Evolutionary conservation across 768 basidiomycete genomes (phyloP).

Genomic region (Boletus fagicola): DNA sequence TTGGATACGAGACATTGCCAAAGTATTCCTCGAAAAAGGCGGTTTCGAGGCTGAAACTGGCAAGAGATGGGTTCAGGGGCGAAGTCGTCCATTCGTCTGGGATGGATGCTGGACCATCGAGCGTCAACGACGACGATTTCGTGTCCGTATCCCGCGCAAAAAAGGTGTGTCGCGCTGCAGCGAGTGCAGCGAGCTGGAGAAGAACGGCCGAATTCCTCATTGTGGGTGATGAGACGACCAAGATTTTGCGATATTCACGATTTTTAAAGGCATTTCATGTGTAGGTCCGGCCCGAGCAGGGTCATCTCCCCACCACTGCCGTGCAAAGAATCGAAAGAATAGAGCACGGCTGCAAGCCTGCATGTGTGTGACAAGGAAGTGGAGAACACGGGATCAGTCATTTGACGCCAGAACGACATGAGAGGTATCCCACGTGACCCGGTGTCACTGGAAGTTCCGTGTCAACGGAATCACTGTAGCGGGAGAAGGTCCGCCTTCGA

Average conservation of each 20-base stretch:
- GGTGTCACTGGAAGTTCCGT: background rate
- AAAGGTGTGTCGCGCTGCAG: constrained; percentile 11
- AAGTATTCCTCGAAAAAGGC: constrained; percentile 52
- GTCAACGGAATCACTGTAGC: background rate
- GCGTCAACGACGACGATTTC: constrained; percentile 29
- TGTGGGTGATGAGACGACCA: background rate
- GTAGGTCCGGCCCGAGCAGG: constrained; percentile 3
- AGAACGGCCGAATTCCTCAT: constrained; percentile 8
- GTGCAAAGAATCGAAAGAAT: background rate
- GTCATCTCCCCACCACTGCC: background rate
- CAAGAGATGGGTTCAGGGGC: constrained; percentile 40
- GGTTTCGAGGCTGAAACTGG: constrained; percentile 55
- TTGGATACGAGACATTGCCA: constrained; percentile 45
- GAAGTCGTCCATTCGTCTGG: constrained; percentile 44
- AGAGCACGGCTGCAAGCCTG: background rate
- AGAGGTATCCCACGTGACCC: background rate
- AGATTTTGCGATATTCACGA: background rate
- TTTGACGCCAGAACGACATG: background rate
- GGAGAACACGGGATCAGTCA: background rate
- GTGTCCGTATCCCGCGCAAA: background rate
- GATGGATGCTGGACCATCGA: constrained; percentile 42
- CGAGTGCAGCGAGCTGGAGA: constrained; percentile 4
- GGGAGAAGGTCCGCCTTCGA: background rate
- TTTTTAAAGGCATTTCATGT: background rate
- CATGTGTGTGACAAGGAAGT: background rate